Conservation (phyloP, 306 rosid species). For the Amphicarpaea edgeworthii region DNA sequence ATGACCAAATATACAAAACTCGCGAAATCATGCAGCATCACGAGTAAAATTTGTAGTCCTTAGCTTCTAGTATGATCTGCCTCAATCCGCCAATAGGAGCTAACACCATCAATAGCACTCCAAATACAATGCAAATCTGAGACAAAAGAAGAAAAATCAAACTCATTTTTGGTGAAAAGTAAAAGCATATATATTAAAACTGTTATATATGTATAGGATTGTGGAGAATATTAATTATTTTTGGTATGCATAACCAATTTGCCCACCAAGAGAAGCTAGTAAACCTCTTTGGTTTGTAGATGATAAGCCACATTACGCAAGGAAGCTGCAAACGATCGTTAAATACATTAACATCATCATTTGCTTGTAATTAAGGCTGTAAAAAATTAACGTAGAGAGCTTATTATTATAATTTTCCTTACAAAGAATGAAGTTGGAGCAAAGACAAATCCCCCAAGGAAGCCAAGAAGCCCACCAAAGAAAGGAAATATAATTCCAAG, state of each 20-base stretch:
- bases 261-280: slow-evolving; percentile 71
- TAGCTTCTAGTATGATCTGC: slow-evolving; percentile 59
- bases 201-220: no score
- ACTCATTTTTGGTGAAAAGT: no score
- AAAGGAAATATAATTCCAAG: no score
- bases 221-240: background rate
- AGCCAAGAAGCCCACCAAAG: slow-evolving; percentile 64
- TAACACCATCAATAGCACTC: slow-evolving; percentile 58
- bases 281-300: slow-evolving; percentile 75
- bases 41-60: slow-evolving; percentile 58
- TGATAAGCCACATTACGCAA: slow-evolving; percentile 77
- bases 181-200: background rate
- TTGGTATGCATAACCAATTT: slow-evolving; percentile 65
- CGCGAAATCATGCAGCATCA: background rate
- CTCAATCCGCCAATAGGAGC: slow-evolving; percentile 76
- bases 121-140: slow-evolving; percentile 69
- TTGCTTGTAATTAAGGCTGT: background rate
- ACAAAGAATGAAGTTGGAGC: slow-evolving; percentile 92
- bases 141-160: no score
- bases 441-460: slow-evolving; percentile 87
- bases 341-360: slow-evolving; percentile 14
- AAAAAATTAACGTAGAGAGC: background rate
- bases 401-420: slow-evolving; percentile 47
- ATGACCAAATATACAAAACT: no score
- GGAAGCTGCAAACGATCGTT: slow-evolving; percentile 65